These are phyloP conservation scores for Magnaporthiopsis rhizophila DNA, from an alignment of 2,329 filamentous ascomycete species.

Conservation along the genomic window DNA sequence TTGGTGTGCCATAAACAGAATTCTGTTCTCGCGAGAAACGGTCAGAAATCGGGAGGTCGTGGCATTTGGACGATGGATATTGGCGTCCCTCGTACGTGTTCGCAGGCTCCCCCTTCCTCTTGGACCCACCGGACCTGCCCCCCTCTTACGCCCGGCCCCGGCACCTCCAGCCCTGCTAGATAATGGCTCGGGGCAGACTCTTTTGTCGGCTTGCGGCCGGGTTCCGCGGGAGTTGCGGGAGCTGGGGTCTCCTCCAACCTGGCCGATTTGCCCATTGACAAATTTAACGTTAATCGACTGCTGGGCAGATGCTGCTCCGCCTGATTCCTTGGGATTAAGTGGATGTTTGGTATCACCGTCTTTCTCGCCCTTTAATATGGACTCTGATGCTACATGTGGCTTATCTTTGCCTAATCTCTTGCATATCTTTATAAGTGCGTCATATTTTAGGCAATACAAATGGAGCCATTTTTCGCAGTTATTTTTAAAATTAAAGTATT, in stretches of 20 bases:
- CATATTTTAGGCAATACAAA: slow-evolving; percentile 50
- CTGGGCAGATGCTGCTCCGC: slow-evolving; percentile 38
- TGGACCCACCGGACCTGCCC: background rate
- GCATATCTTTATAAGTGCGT: slow-evolving; percentile 42
- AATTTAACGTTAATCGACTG: slow-evolving; percentile 46
- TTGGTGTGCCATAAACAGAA: too few species aligned
- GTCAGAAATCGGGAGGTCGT: too few species aligned
- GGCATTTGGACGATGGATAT: too few species aligned
- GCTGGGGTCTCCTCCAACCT: slow-evolving; percentile 18
- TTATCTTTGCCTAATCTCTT: slow-evolving; percentile 41
- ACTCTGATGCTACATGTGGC: slow-evolving; percentile 31
- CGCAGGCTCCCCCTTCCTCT: slow-evolving; percentile 8
- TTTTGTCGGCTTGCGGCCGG: too few species aligned
- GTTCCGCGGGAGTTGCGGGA: background rate
- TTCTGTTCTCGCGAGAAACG: too few species aligned
- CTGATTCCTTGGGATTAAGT: slow-evolving; percentile 43
- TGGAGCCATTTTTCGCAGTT: slow-evolving; percentile 56
- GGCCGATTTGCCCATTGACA: slow-evolving; percentile 24
- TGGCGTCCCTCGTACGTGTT: too few species aligned
- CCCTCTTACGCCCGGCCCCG: background rate
- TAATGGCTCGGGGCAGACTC: slow-evolving; percentile 10
- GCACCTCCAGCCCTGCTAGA: slow-evolving; percentile 15
- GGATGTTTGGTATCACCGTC: slow-evolving; percentile 34
- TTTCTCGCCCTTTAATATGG: slow-evolving; percentile 30
- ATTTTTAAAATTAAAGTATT: slow-evolving; percentile 39